Conservation (phyloP, 129 eudicot genomes). For the Lactuca saligna region DNA sequence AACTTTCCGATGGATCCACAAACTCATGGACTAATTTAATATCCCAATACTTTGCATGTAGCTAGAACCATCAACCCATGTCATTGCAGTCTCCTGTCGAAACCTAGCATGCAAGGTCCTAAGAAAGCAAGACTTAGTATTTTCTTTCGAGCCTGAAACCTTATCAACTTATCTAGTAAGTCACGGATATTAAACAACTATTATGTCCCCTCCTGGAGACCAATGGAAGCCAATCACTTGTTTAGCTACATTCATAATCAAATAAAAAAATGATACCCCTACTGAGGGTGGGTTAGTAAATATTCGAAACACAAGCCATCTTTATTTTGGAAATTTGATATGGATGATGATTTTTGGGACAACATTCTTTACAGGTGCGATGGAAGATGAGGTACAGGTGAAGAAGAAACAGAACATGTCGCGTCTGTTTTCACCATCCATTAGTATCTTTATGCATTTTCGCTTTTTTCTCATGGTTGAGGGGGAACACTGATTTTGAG, state of each 20-base stretch:
- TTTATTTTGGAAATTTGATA: background rate
- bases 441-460: constrained; percentile 6
- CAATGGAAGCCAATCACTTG: constrained; percentile 25
- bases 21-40: constrained; percentile 2
- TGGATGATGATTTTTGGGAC: constrained; percentile 14
- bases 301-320: background rate
- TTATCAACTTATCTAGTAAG: constrained; percentile 4
- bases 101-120: constrained; percentile 12
- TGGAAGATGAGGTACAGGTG: too few species aligned
- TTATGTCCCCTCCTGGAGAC: constrained; percentile 1
- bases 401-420: constrained; percentile 1
- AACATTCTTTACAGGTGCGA: constrained; percentile 7
- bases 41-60: constrained; percentile 3
- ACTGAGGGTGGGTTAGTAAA: background rate
- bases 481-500: background rate
- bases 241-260: constrained; percentile 7
- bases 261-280: background rate
- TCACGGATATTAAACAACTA: background rate
- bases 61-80: constrained; percentile 11
- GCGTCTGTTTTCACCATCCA: constrained; percentile 7
- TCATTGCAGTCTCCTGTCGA: constrained; percentile 2
- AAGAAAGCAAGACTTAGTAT: constrained; percentile 1
- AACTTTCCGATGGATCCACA: constrained; percentile 16
- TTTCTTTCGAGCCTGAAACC: constrained; percentile 4
- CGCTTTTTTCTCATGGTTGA: constrained; percentile 17